Conservation (phyloP, 139 green algal species). For the Coccomyxa sp. region DNA sequence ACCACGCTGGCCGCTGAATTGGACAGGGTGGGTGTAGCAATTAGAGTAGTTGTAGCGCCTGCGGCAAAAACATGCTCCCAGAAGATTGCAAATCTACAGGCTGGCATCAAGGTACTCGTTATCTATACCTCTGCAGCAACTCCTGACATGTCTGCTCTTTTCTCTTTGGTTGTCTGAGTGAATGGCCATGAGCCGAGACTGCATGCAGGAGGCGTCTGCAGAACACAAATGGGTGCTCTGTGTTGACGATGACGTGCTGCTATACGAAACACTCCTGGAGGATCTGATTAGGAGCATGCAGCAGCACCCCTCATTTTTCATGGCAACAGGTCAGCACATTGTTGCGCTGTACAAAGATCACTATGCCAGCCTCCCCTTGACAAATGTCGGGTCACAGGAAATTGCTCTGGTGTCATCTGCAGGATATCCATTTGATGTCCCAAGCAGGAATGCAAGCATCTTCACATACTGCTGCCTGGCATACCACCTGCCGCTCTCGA, state of each 20-base stretch:
- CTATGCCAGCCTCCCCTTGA: neutral
- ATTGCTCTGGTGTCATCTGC: conserved; percentile 13
- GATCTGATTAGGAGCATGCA: conserved; percentile 65
- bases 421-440: conserved; percentile 90
- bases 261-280: conserved; percentile 59
- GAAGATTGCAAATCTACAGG: conserved; percentile 75
- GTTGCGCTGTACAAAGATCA: neutral
- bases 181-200: neutral
- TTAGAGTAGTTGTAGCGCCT: conserved; percentile 39
- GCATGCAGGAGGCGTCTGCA: conserved; percentile 2
- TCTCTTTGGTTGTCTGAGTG: neutral
- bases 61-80: conserved; percentile 50
- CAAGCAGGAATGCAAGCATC: conserved; percentile 30
- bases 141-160: neutral
- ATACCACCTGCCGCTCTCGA: conserved; percentile 82
- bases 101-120: conserved; percentile 20
- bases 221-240: conserved; percentile 73
- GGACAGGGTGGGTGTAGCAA: conserved; percentile 1
- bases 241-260: conserved; percentile 89
- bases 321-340: conserved; percentile 63
- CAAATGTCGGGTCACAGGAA: neutral
- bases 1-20: neutral
- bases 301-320: conserved; percentile 48
- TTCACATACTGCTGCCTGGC: conserved; percentile 47
- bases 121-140: neutral